These are phyloP conservation scores for Prunella vulgaris DNA, from an alignment of 257 asterid species.

Conservation along the genomic window DNA sequence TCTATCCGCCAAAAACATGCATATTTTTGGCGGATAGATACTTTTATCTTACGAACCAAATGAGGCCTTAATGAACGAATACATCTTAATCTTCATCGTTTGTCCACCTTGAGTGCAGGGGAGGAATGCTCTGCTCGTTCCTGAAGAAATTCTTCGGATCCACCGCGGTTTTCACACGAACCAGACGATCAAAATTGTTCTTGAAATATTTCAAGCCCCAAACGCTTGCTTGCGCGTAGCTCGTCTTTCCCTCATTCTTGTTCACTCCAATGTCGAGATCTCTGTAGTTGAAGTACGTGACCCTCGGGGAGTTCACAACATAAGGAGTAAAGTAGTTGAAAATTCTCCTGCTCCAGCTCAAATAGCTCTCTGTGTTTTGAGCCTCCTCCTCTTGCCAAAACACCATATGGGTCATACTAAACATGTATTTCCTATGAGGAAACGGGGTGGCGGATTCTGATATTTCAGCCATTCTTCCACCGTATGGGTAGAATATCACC, in stretches of 20 bases:
- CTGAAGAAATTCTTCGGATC: not conserved
- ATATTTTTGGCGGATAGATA: no score
- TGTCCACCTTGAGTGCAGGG: not conserved
- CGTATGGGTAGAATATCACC: not conserved
- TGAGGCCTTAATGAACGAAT: not conserved
- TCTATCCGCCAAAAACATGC: no score
- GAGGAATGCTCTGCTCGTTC: not conserved
- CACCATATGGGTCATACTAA: not conserved
- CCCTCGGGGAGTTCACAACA: not conserved
- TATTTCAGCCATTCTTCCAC: constrained; percentile 20
- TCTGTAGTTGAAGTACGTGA: not conserved
- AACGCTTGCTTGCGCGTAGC: not conserved
- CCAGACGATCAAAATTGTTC: not conserved
- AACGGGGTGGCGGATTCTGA: not conserved
- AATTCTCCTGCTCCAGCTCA: not conserved
- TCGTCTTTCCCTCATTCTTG: not conserved
- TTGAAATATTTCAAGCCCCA: not conserved
- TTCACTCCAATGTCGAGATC: not conserved
- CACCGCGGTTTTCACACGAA: not conserved
- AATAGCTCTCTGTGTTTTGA: not conserved
- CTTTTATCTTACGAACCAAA: no score
- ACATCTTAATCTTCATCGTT: not conserved
- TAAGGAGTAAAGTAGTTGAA: not conserved
- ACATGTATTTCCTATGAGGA: constrained; percentile 6
- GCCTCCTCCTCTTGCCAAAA: not conserved